These are phyloP conservation scores for Monilinia laxa DNA, from an alignment of 2,329 filamentous ascomycete species.

Conservation along the genomic window DNA sequence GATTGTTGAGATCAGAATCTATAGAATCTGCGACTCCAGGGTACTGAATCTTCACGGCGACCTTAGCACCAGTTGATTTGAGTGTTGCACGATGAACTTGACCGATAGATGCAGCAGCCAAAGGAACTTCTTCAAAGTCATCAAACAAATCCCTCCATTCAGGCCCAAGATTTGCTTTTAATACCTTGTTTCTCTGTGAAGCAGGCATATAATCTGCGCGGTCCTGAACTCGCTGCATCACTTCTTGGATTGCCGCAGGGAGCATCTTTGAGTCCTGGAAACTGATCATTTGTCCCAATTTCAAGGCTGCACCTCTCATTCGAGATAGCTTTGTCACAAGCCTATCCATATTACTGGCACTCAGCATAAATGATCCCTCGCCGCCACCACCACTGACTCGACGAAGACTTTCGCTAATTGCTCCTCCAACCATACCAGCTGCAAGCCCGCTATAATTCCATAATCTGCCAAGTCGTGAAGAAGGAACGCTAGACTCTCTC, in stretches of 20 bases:
- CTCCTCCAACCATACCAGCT: slow-evolving; percentile 92
- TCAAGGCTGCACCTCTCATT: slow-evolving; percentile 96
- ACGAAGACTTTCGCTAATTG: slow-evolving; percentile 80
- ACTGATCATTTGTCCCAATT: slow-evolving; percentile 96
- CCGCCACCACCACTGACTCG: slow-evolving; percentile 70
- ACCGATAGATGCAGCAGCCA: slow-evolving; percentile 94
- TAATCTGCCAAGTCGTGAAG: slow-evolving; percentile 79
- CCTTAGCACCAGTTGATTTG: slow-evolving; percentile 68
- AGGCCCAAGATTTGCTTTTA: slow-evolving; percentile 72
- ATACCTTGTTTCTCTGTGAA: slow-evolving; percentile 84
- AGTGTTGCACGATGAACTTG: slow-evolving; percentile 89
- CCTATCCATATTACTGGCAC: slow-evolving; percentile 85
- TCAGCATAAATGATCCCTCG: slow-evolving; percentile 79
- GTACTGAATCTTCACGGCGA: slow-evolving; percentile 97
- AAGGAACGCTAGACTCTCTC: slow-evolving; percentile 85
- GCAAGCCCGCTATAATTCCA: slow-evolving; percentile 96
- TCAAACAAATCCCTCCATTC: slow-evolving; percentile 83
- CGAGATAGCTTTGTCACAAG: slow-evolving; percentile 89
- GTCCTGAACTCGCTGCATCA: slow-evolving; percentile 92
- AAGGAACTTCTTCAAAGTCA: slow-evolving; percentile 84
- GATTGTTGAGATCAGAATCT: slow-evolving; percentile 92
- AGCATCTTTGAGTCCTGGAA: slow-evolving; percentile 97
- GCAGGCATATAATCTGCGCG: slow-evolving; percentile 97
- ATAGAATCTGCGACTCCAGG: slow-evolving; percentile 95
- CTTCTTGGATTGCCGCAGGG: slow-evolving; percentile 79